Base-by-base conservation (phyloP, 345 rosid genomes). In the Brassica juncea region DNA sequence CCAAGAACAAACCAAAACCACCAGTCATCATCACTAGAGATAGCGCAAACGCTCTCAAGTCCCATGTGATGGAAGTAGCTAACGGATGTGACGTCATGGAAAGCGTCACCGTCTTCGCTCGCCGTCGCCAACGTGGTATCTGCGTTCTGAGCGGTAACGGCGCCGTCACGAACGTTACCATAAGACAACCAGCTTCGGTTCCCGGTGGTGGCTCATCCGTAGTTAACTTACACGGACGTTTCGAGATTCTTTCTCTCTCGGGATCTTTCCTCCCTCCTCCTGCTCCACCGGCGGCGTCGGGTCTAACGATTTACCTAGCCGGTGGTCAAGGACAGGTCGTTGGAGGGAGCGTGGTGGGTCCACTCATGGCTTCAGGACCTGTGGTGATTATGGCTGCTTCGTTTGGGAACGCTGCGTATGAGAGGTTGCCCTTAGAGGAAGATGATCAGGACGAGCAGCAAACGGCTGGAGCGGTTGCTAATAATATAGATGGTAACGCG, bases 331-430 rank as follows among this genome's bases (percentile, higher is more conserved):
- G 98, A 5, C 98, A 91, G 52, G 98, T 93, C 5, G 84, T 91
- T 3, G 98, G 98, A 14, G 98, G 98, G 11, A 86, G 85, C 49
- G 92, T 87, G 16, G 93, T 84, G 16, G 93, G 97, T n/a, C 89
- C 89, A 10, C 90, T 91, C 12, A n/a, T 84, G 21, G 88, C 98
- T 2, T 88, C 91, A 0, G 97, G 98, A 5, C 94, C 91, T 32
- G 90, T 91, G 61, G 91, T 91, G 72, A 79, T 93, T 67, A 91
- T 93, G 94, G 97, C 97, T 4, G 97, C 97, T 70, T 93, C 94
- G n/a, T 93, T 93, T 57, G 92, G 94, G 54, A 91, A 91, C 87
- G 97, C 98, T n/a, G 90, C 91, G n/a, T 93, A 91, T 76, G 90
- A 89, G 85, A 82, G 90, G 77, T 80, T 92, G 79, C 94, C 97